phyloP scores from a whole-genome alignment of 495 filamentous ascomycete genomes.

The Aspergillus sclerotiicarbonarius region DNA sequence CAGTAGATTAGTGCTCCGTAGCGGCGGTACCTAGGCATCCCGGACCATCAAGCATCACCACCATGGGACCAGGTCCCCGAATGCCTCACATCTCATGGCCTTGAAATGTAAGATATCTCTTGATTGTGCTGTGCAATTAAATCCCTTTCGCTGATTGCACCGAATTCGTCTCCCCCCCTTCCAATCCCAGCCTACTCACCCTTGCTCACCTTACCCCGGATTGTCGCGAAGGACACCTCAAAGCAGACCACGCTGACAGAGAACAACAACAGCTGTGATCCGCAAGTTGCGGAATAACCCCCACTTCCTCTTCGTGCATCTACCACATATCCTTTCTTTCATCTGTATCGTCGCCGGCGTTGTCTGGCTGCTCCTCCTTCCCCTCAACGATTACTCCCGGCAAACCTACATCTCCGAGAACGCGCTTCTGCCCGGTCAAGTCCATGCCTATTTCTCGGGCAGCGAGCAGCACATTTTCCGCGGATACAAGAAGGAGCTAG shows the following conservation, averaged over 20 bases:
- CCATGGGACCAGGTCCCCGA: conserved; percentile 20
- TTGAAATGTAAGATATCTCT: conserved; percentile 39
- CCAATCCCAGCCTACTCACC: background rate
- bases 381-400: conserved; percentile 87
- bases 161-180: background rate
- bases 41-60: conserved; percentile 3
- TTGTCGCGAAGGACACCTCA: conserved; percentile 24
- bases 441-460: conserved; percentile 95
- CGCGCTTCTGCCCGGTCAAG: conserved; percentile 90
- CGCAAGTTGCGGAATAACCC: conserved; percentile 47
- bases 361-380: conserved; percentile 90
- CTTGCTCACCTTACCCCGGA: conserved; percentile 18
- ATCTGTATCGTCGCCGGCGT: conserved; percentile 86
- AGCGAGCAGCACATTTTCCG: conserved; percentile 95
- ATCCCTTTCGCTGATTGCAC: background rate
- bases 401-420: conserved; percentile 97
- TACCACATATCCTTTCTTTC: conserved; percentile 61
- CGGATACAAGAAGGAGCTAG: conserved; percentile 84
- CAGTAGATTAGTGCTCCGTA: conserved; percentile 3
- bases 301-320: conserved; percentile 37
- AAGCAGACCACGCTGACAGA: conserved; percentile 20
- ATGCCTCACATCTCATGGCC: conserved; percentile 35
- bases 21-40: conserved; percentile 1
- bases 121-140: background rate
- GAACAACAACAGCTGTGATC: conserved; percentile 34